These are phyloP conservation scores for Neophaeococcomyces aloes DNA, from an alignment of 2,329 filamentous ascomycete species.

Conservation along the genomic window DNA sequence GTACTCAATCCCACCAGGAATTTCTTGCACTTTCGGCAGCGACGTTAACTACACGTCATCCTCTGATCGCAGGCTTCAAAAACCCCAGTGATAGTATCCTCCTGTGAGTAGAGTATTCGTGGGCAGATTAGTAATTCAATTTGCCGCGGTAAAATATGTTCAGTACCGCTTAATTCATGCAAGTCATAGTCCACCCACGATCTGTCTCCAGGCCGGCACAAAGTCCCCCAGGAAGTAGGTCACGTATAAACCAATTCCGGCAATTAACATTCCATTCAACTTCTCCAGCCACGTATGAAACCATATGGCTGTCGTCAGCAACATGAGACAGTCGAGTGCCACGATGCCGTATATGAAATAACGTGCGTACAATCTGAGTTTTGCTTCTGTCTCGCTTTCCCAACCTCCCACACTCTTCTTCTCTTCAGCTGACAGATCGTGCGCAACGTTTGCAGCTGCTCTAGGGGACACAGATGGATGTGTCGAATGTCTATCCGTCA, in stretches of 20 bases:
- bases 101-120: no score
- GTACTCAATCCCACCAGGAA: no score
- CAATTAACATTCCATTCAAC: conserved; percentile 43
- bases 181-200: conserved; percentile 34
- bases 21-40: no score
- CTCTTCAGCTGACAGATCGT: conserved; percentile 33
- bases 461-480: conserved; percentile 20
- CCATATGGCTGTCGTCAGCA: conserved; percentile 96
- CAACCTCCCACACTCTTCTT: conserved; percentile 23
- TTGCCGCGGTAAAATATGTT: no score
- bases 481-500: conserved; percentile 46
- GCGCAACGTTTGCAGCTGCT: conserved; percentile 39
- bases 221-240: conserved; percentile 43
- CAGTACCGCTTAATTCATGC: no score
- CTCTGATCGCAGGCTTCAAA: no score
- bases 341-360: conserved; percentile 49
- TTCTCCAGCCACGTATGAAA: conserved; percentile 99
- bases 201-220: conserved; percentile 32
- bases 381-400: conserved; percentile 36
- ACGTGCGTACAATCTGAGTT: conserved; percentile 45
- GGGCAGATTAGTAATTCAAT: no score
- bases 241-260: conserved; percentile 38
- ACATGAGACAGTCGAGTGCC: conserved; percentile 78
- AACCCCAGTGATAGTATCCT: no score
- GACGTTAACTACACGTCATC: no score